A percentile compares a stretch with the other conserved stretches of the same genome.
phyloP scores from a whole-genome alignment of 139 green algal species.

The Haematococcus lacustris region DNA sequence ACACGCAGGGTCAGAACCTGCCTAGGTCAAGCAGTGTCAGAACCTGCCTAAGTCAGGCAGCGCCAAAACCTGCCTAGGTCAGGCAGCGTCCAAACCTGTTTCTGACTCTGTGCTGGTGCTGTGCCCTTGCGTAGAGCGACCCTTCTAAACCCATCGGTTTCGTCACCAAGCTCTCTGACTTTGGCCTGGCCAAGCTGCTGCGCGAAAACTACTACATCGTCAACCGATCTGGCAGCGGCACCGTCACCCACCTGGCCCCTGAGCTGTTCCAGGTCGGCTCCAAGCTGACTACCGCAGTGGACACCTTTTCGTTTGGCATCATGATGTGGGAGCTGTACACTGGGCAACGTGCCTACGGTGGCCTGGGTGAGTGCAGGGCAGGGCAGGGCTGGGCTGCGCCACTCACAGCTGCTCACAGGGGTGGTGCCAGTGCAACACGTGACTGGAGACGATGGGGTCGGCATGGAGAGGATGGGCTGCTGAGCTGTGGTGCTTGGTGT shows the following conservation, averaged over 20 bases:
- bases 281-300: conserved; percentile 52
- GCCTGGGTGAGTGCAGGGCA: conserved; percentile 19
- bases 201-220: conserved; percentile 59
- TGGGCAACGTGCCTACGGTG: conserved; percentile 45
- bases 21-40: no score
- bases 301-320: conserved; percentile 52
- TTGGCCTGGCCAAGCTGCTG: conserved; percentile 57
- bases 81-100: no score
- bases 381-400: background rate
- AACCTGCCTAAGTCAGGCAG: no score
- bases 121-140: conserved; percentile 20
- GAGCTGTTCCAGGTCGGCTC: conserved; percentile 59
- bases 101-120: no score
- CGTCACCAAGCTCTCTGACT: conserved; percentile 49
- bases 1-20: no score
- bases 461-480: no score
- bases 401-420: no score
- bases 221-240: conserved; percentile 46
- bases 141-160: conserved; percentile 33
- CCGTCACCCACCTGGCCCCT: conserved; percentile 52
- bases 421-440: no score
- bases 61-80: no score
- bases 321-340: conserved; percentile 61
- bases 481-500: no score
- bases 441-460: no score